Percentiles rank a stretch among this genome's conserved stretches.
phyloP scores from a whole-genome alignment of 805 yeast genomes.

The Sugiyamaella smithiae region DNA sequence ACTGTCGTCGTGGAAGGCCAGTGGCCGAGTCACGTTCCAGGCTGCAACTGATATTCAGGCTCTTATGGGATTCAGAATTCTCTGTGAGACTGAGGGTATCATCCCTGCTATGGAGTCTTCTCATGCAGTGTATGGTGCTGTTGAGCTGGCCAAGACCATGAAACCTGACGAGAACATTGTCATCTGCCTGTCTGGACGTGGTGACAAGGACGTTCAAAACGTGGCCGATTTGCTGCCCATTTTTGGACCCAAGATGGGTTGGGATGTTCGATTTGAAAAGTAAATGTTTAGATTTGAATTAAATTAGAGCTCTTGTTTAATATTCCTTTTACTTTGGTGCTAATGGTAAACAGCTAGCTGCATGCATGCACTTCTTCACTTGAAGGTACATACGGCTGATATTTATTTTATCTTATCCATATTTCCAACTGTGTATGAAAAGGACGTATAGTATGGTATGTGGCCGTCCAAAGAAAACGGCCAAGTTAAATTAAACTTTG shows the following conservation, averaged over 20 bases:
- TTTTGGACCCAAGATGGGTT: slow-evolving; percentile 85
- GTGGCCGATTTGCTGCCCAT: slow-evolving; percentile 92
- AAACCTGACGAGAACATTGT: slow-evolving; percentile 74
- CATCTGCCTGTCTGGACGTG: slow-evolving; percentile 94
- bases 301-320: no score
- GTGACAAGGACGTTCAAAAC: slow-evolving; percentile 97
- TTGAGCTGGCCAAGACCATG: slow-evolving; percentile 82
- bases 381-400: no score
- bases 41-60: slow-evolving; percentile 98
- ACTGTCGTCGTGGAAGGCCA: slow-evolving; percentile 89
- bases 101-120: slow-evolving; percentile 98
- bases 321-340: no score
- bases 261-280: slow-evolving; percentile 82
- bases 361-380: no score
- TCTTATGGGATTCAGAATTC: slow-evolving; percentile 78
- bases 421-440: no score
- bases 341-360: no score
- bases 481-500: slow-evolving; percentile 44
- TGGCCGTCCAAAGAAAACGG: slow-evolving; percentile 42
- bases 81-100: slow-evolving; percentile 94
- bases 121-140: slow-evolving; percentile 92
- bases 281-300: no score
- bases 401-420: no score
- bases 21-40: slow-evolving; percentile 85
- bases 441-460: no score